Evolutionary conservation across 148 eudicot species (phyloP).

Genomic region (Camellia sinensis): DNA sequence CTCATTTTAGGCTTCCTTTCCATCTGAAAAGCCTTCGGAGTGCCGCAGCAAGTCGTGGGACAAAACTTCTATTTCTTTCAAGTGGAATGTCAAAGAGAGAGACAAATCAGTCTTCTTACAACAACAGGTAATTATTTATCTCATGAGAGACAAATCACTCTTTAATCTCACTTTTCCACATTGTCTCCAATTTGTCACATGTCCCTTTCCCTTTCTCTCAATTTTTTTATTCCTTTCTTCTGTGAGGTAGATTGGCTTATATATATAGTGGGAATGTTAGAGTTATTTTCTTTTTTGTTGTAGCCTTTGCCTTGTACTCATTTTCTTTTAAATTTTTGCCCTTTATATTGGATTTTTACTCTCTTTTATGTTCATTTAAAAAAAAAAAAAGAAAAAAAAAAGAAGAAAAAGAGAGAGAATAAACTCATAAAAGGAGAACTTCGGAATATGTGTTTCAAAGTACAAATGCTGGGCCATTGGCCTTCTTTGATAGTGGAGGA

Average conservation of each 20-base stretch:
- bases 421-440: no score
- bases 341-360: no score
- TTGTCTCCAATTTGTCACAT: background rate
- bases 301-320: background rate
- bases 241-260: no score
- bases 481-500: background rate
- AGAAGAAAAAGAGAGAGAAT: background rate
- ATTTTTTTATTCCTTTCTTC: background rate
- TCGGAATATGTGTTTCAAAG: background rate
- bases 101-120: slow-evolving; percentile 53
- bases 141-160: background rate
- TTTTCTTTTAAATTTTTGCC: no score
- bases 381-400: background rate
- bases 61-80: slow-evolving; percentile 50
- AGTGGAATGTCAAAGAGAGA: slow-evolving; percentile 78
- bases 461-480: background rate
- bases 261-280: background rate
- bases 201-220: background rate
- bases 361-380: background rate
- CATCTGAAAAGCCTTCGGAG: slow-evolving; percentile 52
- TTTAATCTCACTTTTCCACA: background rate
- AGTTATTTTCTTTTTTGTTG: background rate
- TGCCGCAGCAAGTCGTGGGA: slow-evolving; percentile 57
- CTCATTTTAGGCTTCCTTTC: slow-evolving; percentile 50
- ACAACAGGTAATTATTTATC: slow-evolving; percentile 38